Conservation (phyloP, 2,329 filamentous ascomycete genomes). For the Paecilomyces formosus region DNA sequence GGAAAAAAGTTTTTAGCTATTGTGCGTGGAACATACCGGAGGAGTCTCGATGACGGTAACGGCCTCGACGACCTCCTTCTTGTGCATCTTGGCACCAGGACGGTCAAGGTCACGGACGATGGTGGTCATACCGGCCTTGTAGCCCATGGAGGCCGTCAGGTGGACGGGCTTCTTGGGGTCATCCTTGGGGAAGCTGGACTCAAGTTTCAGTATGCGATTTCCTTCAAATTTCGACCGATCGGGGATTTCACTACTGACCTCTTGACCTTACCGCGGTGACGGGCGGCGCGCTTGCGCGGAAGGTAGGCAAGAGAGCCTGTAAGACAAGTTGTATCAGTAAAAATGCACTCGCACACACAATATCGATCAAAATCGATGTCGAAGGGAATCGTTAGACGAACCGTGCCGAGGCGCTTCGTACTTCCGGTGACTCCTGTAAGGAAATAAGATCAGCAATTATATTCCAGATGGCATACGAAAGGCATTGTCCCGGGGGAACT, state of each 20-base stretch:
- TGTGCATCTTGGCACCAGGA: slow-evolving; percentile 98
- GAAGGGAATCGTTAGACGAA: slow-evolving; percentile 61
- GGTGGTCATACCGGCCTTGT: slow-evolving; percentile 99
- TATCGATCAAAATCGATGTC: slow-evolving; percentile 19
- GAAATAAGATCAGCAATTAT: slow-evolving; percentile 19
- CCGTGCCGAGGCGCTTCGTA: slow-evolving; percentile 92
- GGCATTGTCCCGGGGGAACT: slow-evolving; percentile 16
- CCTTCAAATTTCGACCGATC: neutral
- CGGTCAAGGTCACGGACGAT: slow-evolving; percentile 99
- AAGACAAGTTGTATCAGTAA: slow-evolving; percentile 22
- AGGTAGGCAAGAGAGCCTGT: slow-evolving; percentile 70
- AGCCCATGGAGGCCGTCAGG: slow-evolving; percentile 95
- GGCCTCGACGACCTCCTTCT: slow-evolving; percentile 94
- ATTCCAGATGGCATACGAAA: slow-evolving; percentile 1
- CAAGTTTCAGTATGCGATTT: slow-evolving; percentile 22
- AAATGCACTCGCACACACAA: slow-evolving; percentile 14
- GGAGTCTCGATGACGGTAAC: slow-evolving; percentile 85
- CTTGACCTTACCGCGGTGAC: slow-evolving; percentile 97
- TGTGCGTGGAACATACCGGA: slow-evolving; percentile 61
- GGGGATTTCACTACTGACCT: slow-evolving; percentile 55
- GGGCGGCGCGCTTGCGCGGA: slow-evolving; percentile 84
- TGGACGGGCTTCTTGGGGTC: slow-evolving; percentile 99
- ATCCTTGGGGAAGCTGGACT: slow-evolving; percentile 93
- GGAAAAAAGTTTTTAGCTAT: slow-evolving; percentile 51
- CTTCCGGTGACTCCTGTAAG: slow-evolving; percentile 52